phyloP scores from a whole-genome alignment of 169 alveolate species.

The Neospora caninum region DNA sequence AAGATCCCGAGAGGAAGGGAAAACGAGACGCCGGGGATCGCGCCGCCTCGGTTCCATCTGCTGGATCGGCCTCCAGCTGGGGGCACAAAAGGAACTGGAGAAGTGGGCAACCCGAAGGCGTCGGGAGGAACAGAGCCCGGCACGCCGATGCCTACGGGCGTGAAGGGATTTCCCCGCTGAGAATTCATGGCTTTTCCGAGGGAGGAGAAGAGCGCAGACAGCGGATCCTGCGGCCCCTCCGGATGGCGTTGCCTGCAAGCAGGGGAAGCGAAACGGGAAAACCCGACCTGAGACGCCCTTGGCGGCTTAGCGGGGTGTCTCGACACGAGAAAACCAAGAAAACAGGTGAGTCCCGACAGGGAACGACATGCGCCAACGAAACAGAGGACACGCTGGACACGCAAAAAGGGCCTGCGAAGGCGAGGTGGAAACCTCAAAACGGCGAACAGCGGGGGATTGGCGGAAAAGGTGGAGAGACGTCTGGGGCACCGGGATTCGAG shows the following conservation, averaged over 20 bases:
- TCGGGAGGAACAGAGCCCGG: not conserved
- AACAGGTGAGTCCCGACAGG: no score
- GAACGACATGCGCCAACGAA: no score
- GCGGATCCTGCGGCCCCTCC: slow-evolving; percentile 14
- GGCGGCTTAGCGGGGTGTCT: no score
- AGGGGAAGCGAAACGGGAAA: no score
- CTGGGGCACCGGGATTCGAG: no score
- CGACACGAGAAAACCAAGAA: no score
- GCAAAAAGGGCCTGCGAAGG: no score
- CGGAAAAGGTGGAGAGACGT: no score
- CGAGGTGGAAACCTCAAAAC: no score
- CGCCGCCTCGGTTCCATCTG: not conserved
- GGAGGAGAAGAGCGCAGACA: slow-evolving; percentile 7
- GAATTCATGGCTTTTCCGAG: not conserved
- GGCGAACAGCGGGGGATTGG: no score
- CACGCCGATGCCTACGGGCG: not conserved
- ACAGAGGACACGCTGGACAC: no score
- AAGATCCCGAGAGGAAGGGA: not conserved
- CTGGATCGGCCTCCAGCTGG: slow-evolving; percentile 16
- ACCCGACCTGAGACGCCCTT: no score
- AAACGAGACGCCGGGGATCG: slow-evolving; percentile 8
- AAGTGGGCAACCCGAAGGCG: not conserved
- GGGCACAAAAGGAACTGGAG: not conserved
- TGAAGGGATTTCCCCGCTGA: not conserved
- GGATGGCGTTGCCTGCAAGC: not conserved